Base-by-base conservation (phyloP, 768 basidiomycete species). In the Hericium erinaceus region DNA sequence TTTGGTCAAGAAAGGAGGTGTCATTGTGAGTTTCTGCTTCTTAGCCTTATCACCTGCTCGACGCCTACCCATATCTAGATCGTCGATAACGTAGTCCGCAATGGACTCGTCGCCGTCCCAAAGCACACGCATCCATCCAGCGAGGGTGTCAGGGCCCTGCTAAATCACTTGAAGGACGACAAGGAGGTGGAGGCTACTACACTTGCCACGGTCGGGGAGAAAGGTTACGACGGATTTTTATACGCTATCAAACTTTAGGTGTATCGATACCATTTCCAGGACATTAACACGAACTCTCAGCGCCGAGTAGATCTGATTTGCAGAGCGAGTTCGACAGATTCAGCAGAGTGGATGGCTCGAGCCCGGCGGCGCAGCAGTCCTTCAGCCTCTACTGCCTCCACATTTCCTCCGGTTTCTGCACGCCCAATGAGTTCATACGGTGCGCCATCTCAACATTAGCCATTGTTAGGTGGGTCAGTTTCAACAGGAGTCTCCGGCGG, bases 1-100 rank as follows among this genome's bases (percentile, higher is more conserved):
- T 13, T 72, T 88, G 7, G 74, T 81, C 0, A 73, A 79, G 52
- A 75, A 75, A 44, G 81, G 82, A 12, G 85, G 83, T 13, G 75
- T 86, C 20, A 83, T 88, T 57, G 82, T 81, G 63, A 59, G 80
- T 74, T 4, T 24, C 41, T 11, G 38, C 18, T 54, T 13, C 41
- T 24, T 10, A 59, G 15, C 68, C 20, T 9, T 20, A 46, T n/a
- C 9, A 46, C 8, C 44, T 20, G n/a, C 13, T 15, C n/a, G n/a
- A 18, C n/a, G 20, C 20, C 20, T n/a, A 2, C 20, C 44, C 44
- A 3, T 20, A 46, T 46, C 7, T 20, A 46, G 44, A 46, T 46
- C 44, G 44, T 46, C n/a, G 44, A 46, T 18, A 46, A 46, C 18
- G 44, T 46, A 4, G 44, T 46, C 44, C 44, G 44, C 44, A 46